Base-by-base conservation (phyloP, 257 asterid species). In the Gardenia jasminoides region DNA sequence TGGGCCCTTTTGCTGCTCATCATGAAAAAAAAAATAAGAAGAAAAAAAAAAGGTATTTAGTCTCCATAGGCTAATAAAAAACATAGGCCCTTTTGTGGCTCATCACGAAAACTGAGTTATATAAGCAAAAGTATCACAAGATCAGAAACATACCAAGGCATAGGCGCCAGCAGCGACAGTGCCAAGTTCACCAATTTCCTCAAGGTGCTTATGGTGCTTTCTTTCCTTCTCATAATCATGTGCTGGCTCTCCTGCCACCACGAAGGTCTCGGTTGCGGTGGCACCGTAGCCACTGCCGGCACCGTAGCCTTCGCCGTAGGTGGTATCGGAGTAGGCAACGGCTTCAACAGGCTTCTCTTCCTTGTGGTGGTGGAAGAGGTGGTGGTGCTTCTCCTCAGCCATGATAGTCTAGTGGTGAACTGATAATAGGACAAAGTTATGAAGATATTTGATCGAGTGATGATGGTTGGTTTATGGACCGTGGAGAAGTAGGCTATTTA, bases 171-270 rank as follows among this genome's bases (percentile, higher is more conserved):
- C 90, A 19, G 88, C 93, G 17, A 36, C 70, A 4, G 86, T 79
- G 6, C 91, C 96, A 52, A 83, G 67, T 80, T 82, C 92, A 1
- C 92, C 94, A 0, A 84, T 58, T 36, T 88, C 86, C 68, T 91
- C 89, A 75, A 84, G 90, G 70, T 82, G 87, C 82, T 91, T 83
- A 76, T 88, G 91, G 66, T 88, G 84, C 76, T 88, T 88, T 83
- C 76, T 72, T 61, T 89, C 96, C 43, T 87, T 83, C 84, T 87
- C 88, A 31, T 84, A 80, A 36, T 85, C 86, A 36, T 24, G 74
- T 12, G 68, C 65, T 33, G 46, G 31, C 26, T 43, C 72, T 3
- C 20, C 72, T 31, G 67, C 43, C 11, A 54, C 36, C 10, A 59
- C 52, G 19, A 56, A 80, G 0, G 62, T 68, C 7, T 86, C 82